phyloP scores from a whole-genome alignment of 2,329 filamentous ascomycete genomes.

The Juglanconis sp. region DNA sequence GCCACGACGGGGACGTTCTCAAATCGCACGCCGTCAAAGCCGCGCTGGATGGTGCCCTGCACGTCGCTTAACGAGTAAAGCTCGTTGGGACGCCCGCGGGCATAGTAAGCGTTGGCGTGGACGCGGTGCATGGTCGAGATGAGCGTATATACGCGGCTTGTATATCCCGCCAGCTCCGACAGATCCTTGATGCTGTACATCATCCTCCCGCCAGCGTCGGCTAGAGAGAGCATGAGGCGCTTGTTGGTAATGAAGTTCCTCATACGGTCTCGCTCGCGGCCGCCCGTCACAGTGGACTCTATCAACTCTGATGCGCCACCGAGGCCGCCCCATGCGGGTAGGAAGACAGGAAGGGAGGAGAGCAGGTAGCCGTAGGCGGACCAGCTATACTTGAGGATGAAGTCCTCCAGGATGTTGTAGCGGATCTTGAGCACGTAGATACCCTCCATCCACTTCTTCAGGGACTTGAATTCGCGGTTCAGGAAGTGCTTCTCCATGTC shows the following conservation, averaged over 20 bases:
- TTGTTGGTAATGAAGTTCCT: conserved; percentile 99
- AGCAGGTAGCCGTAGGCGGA: conserved; percentile 95
- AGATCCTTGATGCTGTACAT: conserved; percentile 99
- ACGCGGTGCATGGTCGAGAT: conserved; percentile 93
- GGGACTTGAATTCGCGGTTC: conserved; percentile 84
- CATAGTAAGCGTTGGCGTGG: conserved; percentile 83
- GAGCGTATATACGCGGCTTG: conserved; percentile 89
- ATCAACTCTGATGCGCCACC: conserved; percentile 69
- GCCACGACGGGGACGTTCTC: conserved; percentile 93
- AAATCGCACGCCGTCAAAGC: conserved; percentile 89
- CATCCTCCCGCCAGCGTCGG: conserved; percentile 94
- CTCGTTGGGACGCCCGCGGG: conserved; percentile 67
- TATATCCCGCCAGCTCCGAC: conserved; percentile 92
- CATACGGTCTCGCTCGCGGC: conserved; percentile 81
- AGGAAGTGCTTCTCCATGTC: conserved; percentile 93
- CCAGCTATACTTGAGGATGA: conserved; percentile 98
- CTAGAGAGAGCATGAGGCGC: conserved; percentile 92
- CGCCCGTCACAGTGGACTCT: conserved; percentile 45
- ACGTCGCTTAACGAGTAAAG: conserved; percentile 87
- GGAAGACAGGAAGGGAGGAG: conserved; percentile 87
- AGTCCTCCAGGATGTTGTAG: conserved; percentile 98
- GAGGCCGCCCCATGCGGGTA: conserved; percentile 88
- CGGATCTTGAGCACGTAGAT: conserved; percentile 97
- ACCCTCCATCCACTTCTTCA: conserved; percentile 96
- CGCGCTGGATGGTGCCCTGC: conserved; percentile 89